Percentiles rank a stretch among this genome's conserved stretches.
phyloP scores from a whole-genome alignment of 345 rosid species.

The Dipteronia dyeriana region DNA sequence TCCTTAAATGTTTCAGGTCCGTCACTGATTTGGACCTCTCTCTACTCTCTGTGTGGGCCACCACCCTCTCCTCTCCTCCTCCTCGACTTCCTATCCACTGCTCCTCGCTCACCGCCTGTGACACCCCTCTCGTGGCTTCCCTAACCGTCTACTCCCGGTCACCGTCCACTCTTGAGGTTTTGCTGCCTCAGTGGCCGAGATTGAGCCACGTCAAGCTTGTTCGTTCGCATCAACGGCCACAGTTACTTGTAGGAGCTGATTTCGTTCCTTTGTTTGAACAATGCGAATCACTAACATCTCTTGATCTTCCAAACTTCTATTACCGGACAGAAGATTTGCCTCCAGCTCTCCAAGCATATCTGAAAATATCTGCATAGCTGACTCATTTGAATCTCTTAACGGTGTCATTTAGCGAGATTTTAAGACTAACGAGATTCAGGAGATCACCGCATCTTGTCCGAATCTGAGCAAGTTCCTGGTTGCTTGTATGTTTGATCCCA shows the following conservation, averaged over 20 bases:
- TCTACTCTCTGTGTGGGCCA: constrained; percentile 79
- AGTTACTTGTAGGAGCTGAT: constrained; percentile 53
- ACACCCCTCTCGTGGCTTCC: constrained; percentile 44
- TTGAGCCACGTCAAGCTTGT: constrained; percentile 61
- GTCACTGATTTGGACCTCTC: constrained; percentile 78
- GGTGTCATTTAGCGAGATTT: constrained; percentile 64
- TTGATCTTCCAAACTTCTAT: constrained; percentile 77
- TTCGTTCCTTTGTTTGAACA: constrained; percentile 51
- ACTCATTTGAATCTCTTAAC: constrained; percentile 65
- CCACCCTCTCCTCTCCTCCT: constrained; percentile 36
- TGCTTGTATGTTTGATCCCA: constrained; percentile 80
- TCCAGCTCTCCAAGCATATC: constrained; percentile 57
- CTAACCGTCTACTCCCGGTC: constrained; percentile 66
- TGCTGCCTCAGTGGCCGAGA: constrained; percentile 70
- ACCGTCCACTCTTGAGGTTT: constrained; percentile 44
- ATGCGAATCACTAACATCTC: constrained; percentile 41
- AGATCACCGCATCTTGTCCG: constrained; percentile 59
- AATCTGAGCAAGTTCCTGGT: constrained; percentile 54
- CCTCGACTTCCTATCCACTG: constrained; percentile 39
- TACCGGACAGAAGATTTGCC: constrained; percentile 94
- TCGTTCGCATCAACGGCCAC: constrained; percentile 82
- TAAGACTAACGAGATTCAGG: constrained; percentile 61
- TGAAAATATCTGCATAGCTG: constrained; percentile 46
- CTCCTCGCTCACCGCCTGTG: constrained; percentile 58
- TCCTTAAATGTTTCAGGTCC: constrained; percentile 67